Base-by-base conservation (phyloP, 164 flowering plant genomes). In the Chimonanthus salicifolius region DNA sequence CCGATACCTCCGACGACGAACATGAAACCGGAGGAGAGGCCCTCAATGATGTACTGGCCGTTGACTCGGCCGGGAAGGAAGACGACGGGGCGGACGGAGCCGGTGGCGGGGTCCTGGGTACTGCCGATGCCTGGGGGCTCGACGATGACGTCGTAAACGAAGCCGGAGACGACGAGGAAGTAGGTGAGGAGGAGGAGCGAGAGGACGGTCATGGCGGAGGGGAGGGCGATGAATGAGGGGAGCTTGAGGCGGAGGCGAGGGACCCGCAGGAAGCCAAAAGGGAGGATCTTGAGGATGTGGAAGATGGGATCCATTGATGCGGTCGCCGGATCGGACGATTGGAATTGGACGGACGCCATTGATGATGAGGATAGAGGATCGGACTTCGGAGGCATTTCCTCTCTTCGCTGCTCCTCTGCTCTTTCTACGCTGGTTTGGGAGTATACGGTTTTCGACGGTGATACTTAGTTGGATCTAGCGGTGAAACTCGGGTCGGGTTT, bases 101-200 rank as follows among this genome's bases (percentile, higher is more conserved):
- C 99, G 70, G 99, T 88, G 76, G 20, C 68, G 33, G 78, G 92
- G 71, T 95, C 99, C 85, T 95, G 99, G 21, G 86, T 82, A 71
- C 93, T 89, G 10, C 98, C 99, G 80, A 95, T 95, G 73, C 99
- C 99, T 0, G 98, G 99, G 0, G 99, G 99, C 81, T 95, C 98
- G 20, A 95, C 98, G 80, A 95, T 95, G 72, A 95, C 91, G 85
- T 95, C 99, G 86, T 95, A 95, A 73, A 95, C 89, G 83, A 93
- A 79, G 58, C 99, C 98, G 51, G 98, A 95, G 73, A 95, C 94
- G 71, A 95, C 94, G 83, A 89, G 82, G 87, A 95, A 95, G 89
- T 95, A 95, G 76, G 94, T 88, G 80, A 89, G 86, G 80, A 95
- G 90, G 82, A 92, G 68, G 73, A 94, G 87, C 46, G 88, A 66